Conservation (phyloP, 306 rosid genomes). For the Lathyrus sativus region DNA sequence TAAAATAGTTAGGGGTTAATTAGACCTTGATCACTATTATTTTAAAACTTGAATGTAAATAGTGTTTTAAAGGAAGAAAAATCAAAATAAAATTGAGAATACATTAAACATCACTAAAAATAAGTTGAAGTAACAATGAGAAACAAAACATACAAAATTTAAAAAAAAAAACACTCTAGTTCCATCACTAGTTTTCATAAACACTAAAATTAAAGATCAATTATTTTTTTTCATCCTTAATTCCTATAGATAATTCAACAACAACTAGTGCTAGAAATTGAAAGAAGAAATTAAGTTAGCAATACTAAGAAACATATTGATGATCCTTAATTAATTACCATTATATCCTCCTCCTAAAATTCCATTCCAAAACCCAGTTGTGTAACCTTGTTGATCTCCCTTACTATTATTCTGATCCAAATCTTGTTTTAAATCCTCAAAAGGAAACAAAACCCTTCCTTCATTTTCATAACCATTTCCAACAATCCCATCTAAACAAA, state of each 20-base stretch:
- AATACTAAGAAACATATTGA: neutral
- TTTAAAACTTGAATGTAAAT: neutral
- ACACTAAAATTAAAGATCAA: neutral
- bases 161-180: neutral
- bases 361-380: conserved; percentile 75
- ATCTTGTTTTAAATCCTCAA: conserved; percentile 64
- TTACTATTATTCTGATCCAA: conserved; percentile 40
- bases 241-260: neutral
- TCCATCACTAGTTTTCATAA: neutral
- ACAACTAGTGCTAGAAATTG: neutral
- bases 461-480: conserved; percentile 35
- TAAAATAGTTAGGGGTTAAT: neutral
- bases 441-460: conserved; percentile 60
- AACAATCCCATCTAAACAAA: conserved; percentile 64
- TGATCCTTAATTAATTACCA: conserved; percentile 56
- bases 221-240: neutral
- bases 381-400: conserved; percentile 52
- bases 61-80: neutral
- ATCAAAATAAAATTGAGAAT: neutral
- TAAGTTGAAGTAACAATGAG: neutral
- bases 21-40: neutral
- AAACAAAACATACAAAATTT: neutral
- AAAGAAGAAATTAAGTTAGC: neutral
- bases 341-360: conserved; percentile 84
- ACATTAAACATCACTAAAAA: neutral